Evolutionary conservation across 2,329 filamentous ascomycete genomes (phyloP).

Genomic region (Colletotrichum kahawae): DNA sequence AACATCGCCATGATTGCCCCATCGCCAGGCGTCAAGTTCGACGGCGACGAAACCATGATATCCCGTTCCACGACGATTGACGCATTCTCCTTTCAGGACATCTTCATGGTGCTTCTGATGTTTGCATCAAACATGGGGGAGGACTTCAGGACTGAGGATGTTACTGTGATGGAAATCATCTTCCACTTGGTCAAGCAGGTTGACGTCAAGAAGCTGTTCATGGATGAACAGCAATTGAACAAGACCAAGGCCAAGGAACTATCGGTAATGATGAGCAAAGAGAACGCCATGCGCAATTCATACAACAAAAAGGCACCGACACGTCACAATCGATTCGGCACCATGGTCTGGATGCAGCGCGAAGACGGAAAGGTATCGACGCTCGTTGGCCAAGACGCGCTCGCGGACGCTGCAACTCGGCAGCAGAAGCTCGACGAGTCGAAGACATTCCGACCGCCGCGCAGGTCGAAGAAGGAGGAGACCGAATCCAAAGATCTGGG

Average conservation of each 20-base stretch:
- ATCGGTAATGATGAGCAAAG: constrained; percentile 76
- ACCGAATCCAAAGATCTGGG: constrained; percentile 78
- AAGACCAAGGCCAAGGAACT: constrained; percentile 76
- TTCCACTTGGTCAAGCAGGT: constrained; percentile 94
- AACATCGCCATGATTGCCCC: constrained; percentile 88
- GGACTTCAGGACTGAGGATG: constrained; percentile 88
- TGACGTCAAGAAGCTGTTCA: constrained; percentile 82
- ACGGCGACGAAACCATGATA: constrained; percentile 89
- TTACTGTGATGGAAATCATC: constrained; percentile 87
- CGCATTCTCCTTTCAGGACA: constrained; percentile 88
- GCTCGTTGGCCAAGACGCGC: constrained; percentile 85
- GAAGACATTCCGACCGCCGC: constrained; percentile 89
- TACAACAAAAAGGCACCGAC: constrained; percentile 82
- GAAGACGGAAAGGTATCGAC: constrained; percentile 85
- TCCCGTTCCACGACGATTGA: constrained; percentile 88
- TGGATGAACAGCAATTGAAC: constrained; percentile 75
- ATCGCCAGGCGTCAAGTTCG: constrained; percentile 72
- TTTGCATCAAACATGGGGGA: constrained; percentile 92
- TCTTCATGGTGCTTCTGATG: constrained; percentile 84
- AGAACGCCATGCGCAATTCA: constrained; percentile 80
- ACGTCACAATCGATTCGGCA: constrained; percentile 91
- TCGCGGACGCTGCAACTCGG: constrained; percentile 74
- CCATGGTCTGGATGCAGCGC: constrained; percentile 95
- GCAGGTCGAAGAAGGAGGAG: constrained; percentile 64
- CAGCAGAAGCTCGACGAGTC: constrained; percentile 88